These are phyloP conservation scores for Haplosporangium gracile DNA, from an alignment of 192 early-diverging fungal genomes.

Conservation along the genomic window DNA sequence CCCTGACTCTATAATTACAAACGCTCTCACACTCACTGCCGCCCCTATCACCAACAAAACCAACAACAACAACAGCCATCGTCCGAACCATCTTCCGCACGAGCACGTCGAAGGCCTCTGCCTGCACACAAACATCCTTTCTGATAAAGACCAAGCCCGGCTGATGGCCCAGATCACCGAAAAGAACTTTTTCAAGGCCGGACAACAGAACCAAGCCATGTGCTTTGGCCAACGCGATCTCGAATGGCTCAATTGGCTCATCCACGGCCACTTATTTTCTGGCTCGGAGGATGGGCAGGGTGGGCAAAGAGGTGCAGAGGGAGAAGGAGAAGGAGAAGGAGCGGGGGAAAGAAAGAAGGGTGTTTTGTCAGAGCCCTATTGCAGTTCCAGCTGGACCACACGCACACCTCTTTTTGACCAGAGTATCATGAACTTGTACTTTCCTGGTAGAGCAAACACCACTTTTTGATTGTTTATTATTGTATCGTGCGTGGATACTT, in stretches of 20 bases:
- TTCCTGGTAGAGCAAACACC: slow-evolving; percentile 31
- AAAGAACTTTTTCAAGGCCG: slow-evolving; percentile 46
- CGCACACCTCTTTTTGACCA: slow-evolving; percentile 65
- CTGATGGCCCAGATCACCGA: slow-evolving; percentile 42
- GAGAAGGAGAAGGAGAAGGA: no score
- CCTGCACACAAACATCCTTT: slow-evolving; percentile 32
- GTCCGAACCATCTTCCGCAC: slow-evolving; percentile 23
- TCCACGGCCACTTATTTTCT: slow-evolving; percentile 8
- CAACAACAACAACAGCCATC: neutral
- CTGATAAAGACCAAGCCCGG: slow-evolving; percentile 31
- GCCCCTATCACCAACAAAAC: neutral
- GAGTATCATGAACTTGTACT: slow-evolving; percentile 64
- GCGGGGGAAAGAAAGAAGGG: neutral
- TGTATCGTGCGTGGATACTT: neutral
- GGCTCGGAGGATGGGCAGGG: neutral
- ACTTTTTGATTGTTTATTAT: neutral
- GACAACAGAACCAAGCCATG: slow-evolving; percentile 64
- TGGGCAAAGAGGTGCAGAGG: no score
- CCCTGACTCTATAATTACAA: neutral
- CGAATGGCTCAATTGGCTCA: slow-evolving; percentile 45
- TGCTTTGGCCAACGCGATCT: slow-evolving; percentile 60
- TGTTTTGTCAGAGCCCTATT: slow-evolving; percentile 27
- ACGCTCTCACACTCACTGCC: neutral
- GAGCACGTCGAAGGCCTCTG: slow-evolving; percentile 23
- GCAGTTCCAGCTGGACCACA: slow-evolving; percentile 16